phyloP scores from a whole-genome alignment of 805 yeast species.

The Saccharomycopsis vini region DNA sequence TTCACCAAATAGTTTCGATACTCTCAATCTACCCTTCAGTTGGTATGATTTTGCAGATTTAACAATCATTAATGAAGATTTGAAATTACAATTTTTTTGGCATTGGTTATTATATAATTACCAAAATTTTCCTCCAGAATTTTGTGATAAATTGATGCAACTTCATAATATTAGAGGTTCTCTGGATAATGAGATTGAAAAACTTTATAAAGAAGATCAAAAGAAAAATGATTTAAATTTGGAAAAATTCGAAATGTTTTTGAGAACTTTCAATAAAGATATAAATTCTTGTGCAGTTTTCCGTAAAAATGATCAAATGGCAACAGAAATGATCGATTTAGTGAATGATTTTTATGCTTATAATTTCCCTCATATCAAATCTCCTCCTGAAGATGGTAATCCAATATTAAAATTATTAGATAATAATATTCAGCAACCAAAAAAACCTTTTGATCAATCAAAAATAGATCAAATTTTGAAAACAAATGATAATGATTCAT shows the following conservation, averaged over 20 bases:
- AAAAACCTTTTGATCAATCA: neutral
- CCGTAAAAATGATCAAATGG: constrained; percentile 1
- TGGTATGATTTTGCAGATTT: constrained; percentile 17
- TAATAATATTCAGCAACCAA: no score
- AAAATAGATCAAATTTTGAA: neutral
- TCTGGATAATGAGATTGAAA: neutral
- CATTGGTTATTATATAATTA: constrained; percentile 4
- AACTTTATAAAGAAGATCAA: neutral
- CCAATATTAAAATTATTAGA: neutral
- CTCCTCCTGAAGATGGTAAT: neutral
- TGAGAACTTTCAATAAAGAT: neutral
- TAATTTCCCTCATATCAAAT: constrained; percentile 8
- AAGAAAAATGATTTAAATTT: neutral
- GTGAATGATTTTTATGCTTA: constrained; percentile 6
- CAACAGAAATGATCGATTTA: constrained; percentile 4
- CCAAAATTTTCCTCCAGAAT: constrained; percentile 1
- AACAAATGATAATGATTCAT: neutral
- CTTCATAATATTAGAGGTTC: no score
- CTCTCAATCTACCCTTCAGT: constrained; percentile 10
- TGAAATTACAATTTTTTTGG: constrained; percentile 5
- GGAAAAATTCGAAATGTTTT: constrained; percentile 6
- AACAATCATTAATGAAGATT: constrained; percentile 8
- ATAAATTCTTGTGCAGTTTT: constrained; percentile 3
- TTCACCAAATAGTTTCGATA: neutral
- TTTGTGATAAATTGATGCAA: neutral